Evolutionary conservation across 31 red algal species (phyloP), one percentile per base, ranked within the genome.

Genomic region (Asparagopsis taxiformis): DNA sequence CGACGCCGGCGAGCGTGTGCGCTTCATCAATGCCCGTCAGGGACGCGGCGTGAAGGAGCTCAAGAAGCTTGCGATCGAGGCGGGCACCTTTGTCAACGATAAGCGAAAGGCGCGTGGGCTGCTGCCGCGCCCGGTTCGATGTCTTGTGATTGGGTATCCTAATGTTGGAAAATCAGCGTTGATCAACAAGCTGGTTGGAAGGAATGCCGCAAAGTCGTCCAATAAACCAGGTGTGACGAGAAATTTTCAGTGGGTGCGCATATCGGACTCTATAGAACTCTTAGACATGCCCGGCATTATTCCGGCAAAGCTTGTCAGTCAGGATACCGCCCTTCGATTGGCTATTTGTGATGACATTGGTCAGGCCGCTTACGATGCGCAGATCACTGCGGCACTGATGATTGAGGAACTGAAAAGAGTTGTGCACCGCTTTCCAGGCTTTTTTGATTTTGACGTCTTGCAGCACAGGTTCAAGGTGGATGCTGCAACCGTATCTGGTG

Each of bases 101-200:
- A 82, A 80, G 75, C 70, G 96, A 16, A 80, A 61, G 59, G 6
- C 20, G 19, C 81, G 77, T 15, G 96, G 96, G 3, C 54, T 99
- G 25, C 62, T 89, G 39, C 82, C 91, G 17, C 64, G 96, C 3
- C 61, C 91, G 24, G 68, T 99, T 8, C 74, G 91, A 37, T 76
- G 76, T 30, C 56, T 79, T 1, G 87, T 99, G 36, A 92, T 99
- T 65, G 96, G 96, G 31, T 99, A 88, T 65, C 96, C 96, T 22
- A 99, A 99, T 72, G 96, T 99, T 19, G 96, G 96, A n/a, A 99
- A 99, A 66, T 89, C 82, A 1, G 96, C 96, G 31, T 70, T 99
- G 33, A 99, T 99, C 52, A 99, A 99, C 75, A 70, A 87, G 17
- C 56, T 99, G 28, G 80, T 94, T 17, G 81, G 83, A 2, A 41